Base-by-base conservation (phyloP, 2,329 filamentous ascomycete species). In the Aspergillus phoenicis region DNA sequence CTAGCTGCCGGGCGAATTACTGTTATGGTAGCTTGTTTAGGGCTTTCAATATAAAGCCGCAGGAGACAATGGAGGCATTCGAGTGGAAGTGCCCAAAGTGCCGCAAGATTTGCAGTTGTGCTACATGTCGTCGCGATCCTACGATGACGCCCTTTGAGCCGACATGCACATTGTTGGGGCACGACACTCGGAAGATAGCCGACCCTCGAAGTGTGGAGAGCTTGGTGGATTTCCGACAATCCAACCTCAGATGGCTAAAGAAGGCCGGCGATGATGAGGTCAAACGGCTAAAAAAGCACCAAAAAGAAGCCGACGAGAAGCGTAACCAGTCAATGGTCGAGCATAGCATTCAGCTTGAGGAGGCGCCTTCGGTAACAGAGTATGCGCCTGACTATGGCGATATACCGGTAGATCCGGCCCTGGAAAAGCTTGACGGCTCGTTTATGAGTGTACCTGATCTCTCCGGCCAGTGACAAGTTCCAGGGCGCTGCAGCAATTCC, bases 1-100 rank as follows among this genome's bases (percentile, higher is more conserved):
- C 87, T 0, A 85, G 84, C 8, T 98, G 95, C 70, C 82, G 84
- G 11, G 83, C 90, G 58, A 87, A 86, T 0, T 99, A 96, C 73
- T 98, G 95, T 75, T 99, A 96, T 71, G 94, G 94, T n/a, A 90
- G 90, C 15, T 82, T 99, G 1, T 98, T 93, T 77, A 85, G 95
- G 58, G 93, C 91, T 0, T 97, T 97, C 71, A 94, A 98, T 73
- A 86, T 93, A 73, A 90, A 92, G 85, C 95, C 95, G 0, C 87
- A 94, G 68, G 82, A 87, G 20, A 86, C 93, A 0, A 89, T 97
- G 84, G 88, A 96, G 71, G 84, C 91, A 64, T 85, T 88, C 65
- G 82, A 88, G 52, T 99, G 95, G 94, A 85, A 89, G 70, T 99
- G 95, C 66, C 95, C 95, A 0, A 91, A 89, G 70, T 99, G 95